Evolutionary conservation across 73 alveolate species (phyloP).

Genomic region (Diophrys appendiculata): DNA sequence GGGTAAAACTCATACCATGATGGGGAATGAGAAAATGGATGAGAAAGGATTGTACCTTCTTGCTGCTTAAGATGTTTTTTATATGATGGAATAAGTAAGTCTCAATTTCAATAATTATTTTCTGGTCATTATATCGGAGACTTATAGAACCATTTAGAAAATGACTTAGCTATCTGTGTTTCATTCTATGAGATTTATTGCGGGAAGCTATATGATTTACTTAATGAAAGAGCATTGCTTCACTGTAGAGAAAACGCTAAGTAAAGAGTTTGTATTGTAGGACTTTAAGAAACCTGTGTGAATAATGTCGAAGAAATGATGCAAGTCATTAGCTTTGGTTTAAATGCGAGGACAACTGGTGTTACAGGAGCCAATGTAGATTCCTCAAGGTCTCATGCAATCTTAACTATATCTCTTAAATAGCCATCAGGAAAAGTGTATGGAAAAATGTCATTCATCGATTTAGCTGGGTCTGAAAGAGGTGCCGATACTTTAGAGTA

Average conservation of each 20-base stretch:
- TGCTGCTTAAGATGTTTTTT: conserved; percentile 54
- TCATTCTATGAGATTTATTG: conserved; percentile 88
- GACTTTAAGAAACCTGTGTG: conserved; percentile 78
- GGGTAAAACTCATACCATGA: conserved; percentile 91
- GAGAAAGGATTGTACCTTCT: conserved; percentile 58
- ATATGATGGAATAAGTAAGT: conserved; percentile 15
- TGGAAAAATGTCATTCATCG: conserved; percentile 97
- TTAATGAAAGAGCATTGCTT: conserved; percentile 63
- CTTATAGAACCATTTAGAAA: not conserved
- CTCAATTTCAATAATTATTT: not conserved
- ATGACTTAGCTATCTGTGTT: not conserved
- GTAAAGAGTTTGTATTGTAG: conserved; percentile 71
- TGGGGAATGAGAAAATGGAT: conserved; percentile 67
- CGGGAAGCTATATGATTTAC: conserved; percentile 80
- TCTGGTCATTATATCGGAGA: no score
- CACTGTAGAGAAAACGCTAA: conserved; percentile 84
- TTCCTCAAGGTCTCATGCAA: conserved; percentile 94
- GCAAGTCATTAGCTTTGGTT: conserved; percentile 83
- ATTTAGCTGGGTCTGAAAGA: conserved; percentile 99
- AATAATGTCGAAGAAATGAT: conserved; percentile 79
- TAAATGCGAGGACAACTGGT: conserved; percentile 89
- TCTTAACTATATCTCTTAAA: conserved; percentile 79
- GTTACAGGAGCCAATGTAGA: conserved; percentile 96
- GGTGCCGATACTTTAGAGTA: conserved; percentile 99
- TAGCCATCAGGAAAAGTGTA: conserved; percentile 69